Percentiles rank a stretch among this genome's conserved stretches.
Evolutionary conservation across 129 eudicot genomes (phyloP).

Genomic region (Saussurea involucrata): DNA sequence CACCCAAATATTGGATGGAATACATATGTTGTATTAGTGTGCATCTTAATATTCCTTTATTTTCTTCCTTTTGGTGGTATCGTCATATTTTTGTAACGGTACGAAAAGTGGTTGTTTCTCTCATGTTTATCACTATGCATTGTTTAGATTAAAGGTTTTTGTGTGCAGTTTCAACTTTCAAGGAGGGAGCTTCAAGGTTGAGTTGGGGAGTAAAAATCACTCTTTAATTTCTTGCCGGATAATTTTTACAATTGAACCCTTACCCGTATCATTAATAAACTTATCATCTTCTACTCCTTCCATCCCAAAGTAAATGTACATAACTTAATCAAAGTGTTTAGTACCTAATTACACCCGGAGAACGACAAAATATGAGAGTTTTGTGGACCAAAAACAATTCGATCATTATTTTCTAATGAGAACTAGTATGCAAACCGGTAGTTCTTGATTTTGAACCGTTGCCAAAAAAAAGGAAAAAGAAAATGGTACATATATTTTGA

Average conservation of each 20-base stretch:
- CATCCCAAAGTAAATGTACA: conserved; percentile 10
- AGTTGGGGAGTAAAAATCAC: conserved; percentile 19
- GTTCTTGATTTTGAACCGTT: conserved; percentile 4
- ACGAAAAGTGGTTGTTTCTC: neutral
- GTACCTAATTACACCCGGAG: neutral
- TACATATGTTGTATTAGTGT: too few relatives aligned
- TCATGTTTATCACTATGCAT: neutral
- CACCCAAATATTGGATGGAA: too few relatives aligned
- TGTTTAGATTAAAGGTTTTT: conserved; percentile 12
- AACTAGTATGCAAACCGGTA: neutral
- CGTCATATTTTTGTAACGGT: neutral
- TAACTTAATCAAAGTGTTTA: neutral
- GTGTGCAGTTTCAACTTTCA: conserved; percentile 29
- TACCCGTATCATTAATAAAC: neutral
- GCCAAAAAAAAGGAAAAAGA: neutral
- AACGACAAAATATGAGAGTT: neutral
- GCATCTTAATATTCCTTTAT: too few relatives aligned
- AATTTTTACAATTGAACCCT: neutral
- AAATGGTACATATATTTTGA: conserved; percentile 4
- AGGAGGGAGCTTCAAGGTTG: conserved; percentile 25
- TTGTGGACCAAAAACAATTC: neutral
- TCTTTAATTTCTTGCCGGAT: conserved; percentile 4
- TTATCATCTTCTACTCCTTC: conserved; percentile 4
- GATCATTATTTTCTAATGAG: neutral
- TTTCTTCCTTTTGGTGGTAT: neutral